A percentile compares a stretch with the other conserved stretches of the same genome.
Conservation (phyloP, 2,329 filamentous ascomycete genomes). For the Claviceps arundinis region DNA sequence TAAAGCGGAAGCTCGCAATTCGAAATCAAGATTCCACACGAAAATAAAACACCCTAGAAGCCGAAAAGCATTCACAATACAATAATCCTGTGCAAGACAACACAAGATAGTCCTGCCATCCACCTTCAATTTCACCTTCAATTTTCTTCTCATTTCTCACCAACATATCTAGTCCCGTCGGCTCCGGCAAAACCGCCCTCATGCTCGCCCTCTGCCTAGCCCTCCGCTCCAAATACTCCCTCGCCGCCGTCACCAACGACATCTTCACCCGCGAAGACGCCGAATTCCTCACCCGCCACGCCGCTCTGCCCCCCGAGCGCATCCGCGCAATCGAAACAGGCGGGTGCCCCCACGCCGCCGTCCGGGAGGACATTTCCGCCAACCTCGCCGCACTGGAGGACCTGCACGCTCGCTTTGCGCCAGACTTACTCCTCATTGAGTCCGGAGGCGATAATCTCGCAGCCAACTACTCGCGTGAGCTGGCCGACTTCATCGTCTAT, state of each 20-base stretch:
- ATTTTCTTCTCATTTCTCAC: background rate
- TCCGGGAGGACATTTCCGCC: constrained; percentile 88
- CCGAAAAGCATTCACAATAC: no score
- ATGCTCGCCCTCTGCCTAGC: constrained; percentile 88
- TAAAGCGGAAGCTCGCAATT: no score
- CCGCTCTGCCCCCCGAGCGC: constrained; percentile 66
- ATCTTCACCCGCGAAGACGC: constrained; percentile 98
- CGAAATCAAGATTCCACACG: no score
- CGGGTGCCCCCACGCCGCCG: constrained; percentile 91
- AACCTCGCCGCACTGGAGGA: constrained; percentile 90
- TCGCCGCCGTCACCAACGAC: constrained; percentile 96
- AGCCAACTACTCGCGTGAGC: constrained; percentile 87
- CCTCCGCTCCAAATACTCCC: constrained; percentile 66
- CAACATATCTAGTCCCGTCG: constrained; percentile 60
- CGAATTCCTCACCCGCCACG: constrained; percentile 84
- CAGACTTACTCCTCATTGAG: constrained; percentile 86
- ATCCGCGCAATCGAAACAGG: constrained; percentile 97
- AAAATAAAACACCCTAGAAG: no score
- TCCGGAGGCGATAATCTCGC: constrained; percentile 92
- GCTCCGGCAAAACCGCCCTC: constrained; percentile 91
- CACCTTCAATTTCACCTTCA: background rate
- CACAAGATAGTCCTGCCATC: no score
- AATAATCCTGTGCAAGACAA: no score
- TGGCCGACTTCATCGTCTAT: constrained; percentile 97
- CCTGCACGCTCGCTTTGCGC: constrained; percentile 63